Conservation (phyloP, 306 rosid genomes). For the Dalbergia cultrata region DNA sequence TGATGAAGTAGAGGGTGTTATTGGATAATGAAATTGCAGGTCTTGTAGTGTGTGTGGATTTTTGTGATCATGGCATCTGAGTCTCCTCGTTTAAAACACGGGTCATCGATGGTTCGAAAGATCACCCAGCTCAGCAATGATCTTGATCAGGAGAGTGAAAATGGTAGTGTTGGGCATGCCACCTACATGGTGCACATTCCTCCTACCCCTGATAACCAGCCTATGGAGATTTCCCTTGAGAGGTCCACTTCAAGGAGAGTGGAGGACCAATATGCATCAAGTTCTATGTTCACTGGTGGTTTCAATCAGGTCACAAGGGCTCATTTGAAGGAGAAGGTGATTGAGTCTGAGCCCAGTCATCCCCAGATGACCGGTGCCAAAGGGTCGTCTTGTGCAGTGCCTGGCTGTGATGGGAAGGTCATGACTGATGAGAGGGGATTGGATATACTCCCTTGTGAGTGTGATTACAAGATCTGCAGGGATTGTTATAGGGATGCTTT, state of each 20-base stretch:
- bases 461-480: slow-evolving; percentile 72
- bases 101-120: slow-evolving; percentile 49
- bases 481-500: slow-evolving; percentile 69
- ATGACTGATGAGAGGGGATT: slow-evolving; percentile 72
- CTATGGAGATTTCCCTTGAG: slow-evolving; percentile 60
- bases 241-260: slow-evolving; percentile 67
- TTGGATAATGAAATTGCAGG: slow-evolving; percentile 51
- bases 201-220: slow-evolving; percentile 75
- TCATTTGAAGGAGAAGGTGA: slow-evolving; percentile 71
- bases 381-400: slow-evolving; percentile 65
- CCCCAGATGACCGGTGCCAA: slow-evolving; percentile 77
- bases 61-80: slow-evolving; percentile 48
- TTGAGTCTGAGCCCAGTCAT: slow-evolving; percentile 67
- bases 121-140: slow-evolving; percentile 57
- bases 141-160: slow-evolving; percentile 54
- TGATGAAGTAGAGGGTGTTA: slow-evolving; percentile 36
- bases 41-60: not conserved
- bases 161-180: slow-evolving; percentile 50
- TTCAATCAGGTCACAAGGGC: slow-evolving; percentile 66
- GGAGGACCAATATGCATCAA: slow-evolving; percentile 73
- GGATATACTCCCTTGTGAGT: slow-evolving; percentile 71
- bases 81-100: slow-evolving; percentile 43
- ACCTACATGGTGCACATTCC: slow-evolving; percentile 73
- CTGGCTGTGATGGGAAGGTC: slow-evolving; percentile 68
- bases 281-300: slow-evolving; percentile 79